Evolutionary conservation across 495 filamentous ascomycete species (phyloP).

Genomic region (Neurospora hispaniola): DNA sequence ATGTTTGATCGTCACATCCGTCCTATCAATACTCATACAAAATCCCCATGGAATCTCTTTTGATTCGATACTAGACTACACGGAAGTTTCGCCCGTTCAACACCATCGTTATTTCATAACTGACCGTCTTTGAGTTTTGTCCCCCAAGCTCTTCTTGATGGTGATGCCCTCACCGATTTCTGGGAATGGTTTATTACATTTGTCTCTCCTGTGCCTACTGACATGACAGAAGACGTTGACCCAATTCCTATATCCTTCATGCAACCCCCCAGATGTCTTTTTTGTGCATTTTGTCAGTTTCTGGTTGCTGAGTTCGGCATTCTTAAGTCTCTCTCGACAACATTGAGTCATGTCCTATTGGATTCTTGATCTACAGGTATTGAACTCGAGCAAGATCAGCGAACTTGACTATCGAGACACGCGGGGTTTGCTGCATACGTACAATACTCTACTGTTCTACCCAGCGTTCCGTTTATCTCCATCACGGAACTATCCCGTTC

Average conservation of each 20-base stretch:
- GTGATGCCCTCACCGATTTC: not conserved
- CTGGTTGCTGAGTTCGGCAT: not conserved
- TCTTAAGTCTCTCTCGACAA: not conserved
- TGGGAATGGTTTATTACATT: not conserved
- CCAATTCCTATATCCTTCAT: not conserved
- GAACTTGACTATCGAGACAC: too few species aligned
- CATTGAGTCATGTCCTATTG: not conserved
- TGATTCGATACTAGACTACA: not conserved
- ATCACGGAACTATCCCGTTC: too few species aligned
- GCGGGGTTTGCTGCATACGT: too few species aligned
- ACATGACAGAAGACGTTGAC: not conserved
- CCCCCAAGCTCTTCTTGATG: not conserved
- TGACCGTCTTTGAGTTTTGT: not conserved
- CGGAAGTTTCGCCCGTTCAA: not conserved
- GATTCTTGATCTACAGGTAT: too few species aligned
- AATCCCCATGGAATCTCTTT: not conserved
- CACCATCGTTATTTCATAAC: not conserved
- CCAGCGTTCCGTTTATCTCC: too few species aligned
- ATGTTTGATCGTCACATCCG: not conserved
- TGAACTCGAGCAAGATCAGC: too few species aligned
- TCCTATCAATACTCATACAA: not conserved
- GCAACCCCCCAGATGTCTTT: not conserved
- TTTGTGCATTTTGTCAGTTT: not conserved
- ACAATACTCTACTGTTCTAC: too few species aligned
- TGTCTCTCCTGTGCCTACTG: not conserved